Evolutionary conservation across 805 yeast genomes (phyloP), one percentile per base, ranked within the genome.

Genomic region (Lachancea mirantina): DNA sequence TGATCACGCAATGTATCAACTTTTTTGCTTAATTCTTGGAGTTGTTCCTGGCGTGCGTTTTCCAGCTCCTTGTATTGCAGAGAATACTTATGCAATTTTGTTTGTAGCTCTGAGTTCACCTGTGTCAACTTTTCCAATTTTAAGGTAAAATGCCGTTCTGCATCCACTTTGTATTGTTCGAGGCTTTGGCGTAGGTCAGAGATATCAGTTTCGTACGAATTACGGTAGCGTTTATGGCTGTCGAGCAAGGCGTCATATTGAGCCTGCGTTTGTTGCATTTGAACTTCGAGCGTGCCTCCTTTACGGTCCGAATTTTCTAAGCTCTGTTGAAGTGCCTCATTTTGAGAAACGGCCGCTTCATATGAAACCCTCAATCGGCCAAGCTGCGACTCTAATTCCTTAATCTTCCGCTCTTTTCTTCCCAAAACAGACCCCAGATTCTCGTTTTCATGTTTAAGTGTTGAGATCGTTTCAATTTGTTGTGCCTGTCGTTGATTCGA

Each of bases 401-500:
- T 47, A 16, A 82, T 70, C 33, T 84, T 64, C 32, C 88, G 65
- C 45, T 81, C 85, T 47, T 82, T 81, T 32, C 94, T 63, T 40
- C 70, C 74, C 38, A 84, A 58, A 41, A 82, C 59, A 1, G 85
- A 75, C 46, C 72, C 78, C 26, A 80, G 65, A 62, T 78, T 78
- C 42, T 82, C 87, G 45, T 78, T 78, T 47, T 84, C 89, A 52
- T 81, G 88, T 54, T 79, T 79, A 23, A 81, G 64, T 41, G 76
- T 77, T 19, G 84, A 74, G 33, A 67, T 47, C 18, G 67, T 58
- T 32, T 72, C 66, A 45, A 67, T 61, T 39, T 76, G 72, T 53
- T 74, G 75, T 39, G 61, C 26, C 64, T 62, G 51, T 43, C 45
- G 45, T 48, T 62, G 45, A 52, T 61, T 47, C 35, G 58, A 66